These are phyloP conservation scores for Amoeboaphelidium occidentale DNA, from an alignment of 371 early-diverging fungal genomes.

Conservation along the genomic window DNA sequence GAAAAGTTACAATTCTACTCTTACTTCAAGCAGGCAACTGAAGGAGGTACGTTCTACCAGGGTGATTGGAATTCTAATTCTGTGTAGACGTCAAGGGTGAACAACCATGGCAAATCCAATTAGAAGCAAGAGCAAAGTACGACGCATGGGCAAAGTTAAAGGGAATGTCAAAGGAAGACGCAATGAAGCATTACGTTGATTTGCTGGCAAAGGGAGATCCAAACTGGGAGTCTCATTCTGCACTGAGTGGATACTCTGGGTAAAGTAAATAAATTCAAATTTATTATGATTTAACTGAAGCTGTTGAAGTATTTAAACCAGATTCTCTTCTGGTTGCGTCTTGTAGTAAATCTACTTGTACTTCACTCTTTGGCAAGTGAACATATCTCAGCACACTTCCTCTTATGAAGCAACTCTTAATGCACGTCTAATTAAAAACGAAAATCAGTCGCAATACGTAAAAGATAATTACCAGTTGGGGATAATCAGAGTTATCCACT, in stretches of 20 bases:
- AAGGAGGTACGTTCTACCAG: background rate
- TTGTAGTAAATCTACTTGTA: slow-evolving; percentile 81
- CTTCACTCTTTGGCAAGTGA: slow-evolving; percentile 55
- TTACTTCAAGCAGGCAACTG: slow-evolving; percentile 3
- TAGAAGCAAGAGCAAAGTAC: slow-evolving; percentile 1
- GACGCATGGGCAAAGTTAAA: background rate
- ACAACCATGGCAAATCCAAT: background rate
- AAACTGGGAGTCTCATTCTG: background rate
- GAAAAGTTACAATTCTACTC: slow-evolving; percentile 3
- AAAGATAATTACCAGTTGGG: slow-evolving; percentile 61
- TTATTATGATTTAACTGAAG: no score
- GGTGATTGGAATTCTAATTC: background rate
- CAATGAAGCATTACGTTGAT: background rate
- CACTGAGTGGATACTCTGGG: background rate
- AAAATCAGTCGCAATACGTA: background rate
- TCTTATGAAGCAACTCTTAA: slow-evolving; percentile 91
- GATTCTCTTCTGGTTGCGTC: slow-evolving; percentile 82
- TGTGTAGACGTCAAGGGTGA: background rate
- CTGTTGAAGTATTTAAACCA: no score
- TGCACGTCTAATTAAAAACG: slow-evolving; percentile 31
- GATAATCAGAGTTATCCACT: slow-evolving; percentile 72
- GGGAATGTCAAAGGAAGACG: background rate
- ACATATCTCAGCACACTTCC: slow-evolving; percentile 96
- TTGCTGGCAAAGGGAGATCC: background rate
- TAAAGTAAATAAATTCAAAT: no score